phyloP scores from a whole-genome alignment of 2,329 filamentous ascomycete genomes.

The Diplodia scrobiculata region DNA sequence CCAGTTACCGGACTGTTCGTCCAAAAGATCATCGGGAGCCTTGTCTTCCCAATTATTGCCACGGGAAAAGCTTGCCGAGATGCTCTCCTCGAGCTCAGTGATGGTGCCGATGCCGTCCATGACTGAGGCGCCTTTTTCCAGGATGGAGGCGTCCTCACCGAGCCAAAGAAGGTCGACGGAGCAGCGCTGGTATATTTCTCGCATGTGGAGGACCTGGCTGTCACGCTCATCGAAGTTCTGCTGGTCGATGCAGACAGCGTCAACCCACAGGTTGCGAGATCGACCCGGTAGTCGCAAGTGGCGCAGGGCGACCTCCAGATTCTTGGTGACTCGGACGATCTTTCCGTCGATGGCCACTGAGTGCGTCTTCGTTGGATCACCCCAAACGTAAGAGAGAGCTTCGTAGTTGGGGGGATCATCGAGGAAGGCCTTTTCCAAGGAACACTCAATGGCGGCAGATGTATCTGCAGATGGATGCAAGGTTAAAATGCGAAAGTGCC shows the following conservation, averaged over 20 bases:
- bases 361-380: constrained; percentile 11
- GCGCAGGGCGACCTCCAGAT: constrained; percentile 23
- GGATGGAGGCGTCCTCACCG: constrained; percentile 20
- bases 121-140: constrained; percentile 25
- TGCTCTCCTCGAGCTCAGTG: constrained; percentile 21
- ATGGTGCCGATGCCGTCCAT: constrained; percentile 34
- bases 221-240: constrained; percentile 20
- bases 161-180: constrained; percentile 27
- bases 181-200: constrained; percentile 26
- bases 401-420: constrained; percentile 18
- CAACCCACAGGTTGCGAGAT: constrained; percentile 31
- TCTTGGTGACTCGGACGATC: constrained; percentile 23
- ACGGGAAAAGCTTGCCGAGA: neutral
- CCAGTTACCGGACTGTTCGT: no score
- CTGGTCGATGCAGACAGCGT: constrained; percentile 32
- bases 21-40: neutral
- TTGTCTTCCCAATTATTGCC: neutral
- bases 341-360: constrained; percentile 23
- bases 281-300: constrained; percentile 23
- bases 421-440: no score
- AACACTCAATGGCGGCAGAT: no score
- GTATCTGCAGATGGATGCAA: no score
- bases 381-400: constrained; percentile 32
- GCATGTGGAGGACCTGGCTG: constrained; percentile 30
- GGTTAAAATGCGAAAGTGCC: no score